Percentiles rank a stretch among this genome's conserved stretches.
These are phyloP conservation scores for Leptographium radiaticola DNA, from an alignment of 2,329 filamentous ascomycete species.

Conservation along the genomic window DNA sequence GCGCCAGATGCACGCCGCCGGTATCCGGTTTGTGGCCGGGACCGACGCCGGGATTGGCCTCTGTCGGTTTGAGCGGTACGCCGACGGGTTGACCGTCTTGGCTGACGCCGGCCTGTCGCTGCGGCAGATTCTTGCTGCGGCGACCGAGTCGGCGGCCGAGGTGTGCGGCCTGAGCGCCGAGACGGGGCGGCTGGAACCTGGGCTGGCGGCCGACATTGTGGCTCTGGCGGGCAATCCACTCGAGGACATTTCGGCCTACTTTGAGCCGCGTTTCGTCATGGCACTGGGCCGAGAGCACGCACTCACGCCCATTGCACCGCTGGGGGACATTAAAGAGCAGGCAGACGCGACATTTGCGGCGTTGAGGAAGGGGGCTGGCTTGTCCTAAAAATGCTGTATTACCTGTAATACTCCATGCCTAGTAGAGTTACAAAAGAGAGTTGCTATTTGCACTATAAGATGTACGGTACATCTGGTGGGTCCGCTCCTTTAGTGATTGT, in stretches of 20 bases:
- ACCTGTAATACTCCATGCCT: too few relatives aligned
- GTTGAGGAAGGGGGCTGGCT: constrained; percentile 3
- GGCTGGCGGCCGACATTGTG: constrained; percentile 6
- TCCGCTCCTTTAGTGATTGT: too few relatives aligned
- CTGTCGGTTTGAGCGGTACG: constrained; percentile 9
- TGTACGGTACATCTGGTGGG: too few relatives aligned
- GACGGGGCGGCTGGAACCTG: constrained; percentile 6
- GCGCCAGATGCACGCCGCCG: constrained; percentile 4
- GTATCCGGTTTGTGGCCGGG: constrained; percentile 5
- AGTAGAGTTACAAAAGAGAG: too few relatives aligned
- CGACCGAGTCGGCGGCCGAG: constrained; percentile 5
- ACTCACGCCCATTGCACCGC: not conserved
- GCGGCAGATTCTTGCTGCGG: constrained; percentile 5
- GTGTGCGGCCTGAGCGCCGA: constrained; percentile 5
- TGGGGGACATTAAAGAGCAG: constrained; percentile 5
- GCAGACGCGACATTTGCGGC: constrained; percentile 3
- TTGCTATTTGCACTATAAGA: too few relatives aligned
- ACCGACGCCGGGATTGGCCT: constrained; percentile 7
- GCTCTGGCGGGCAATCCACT: constrained; percentile 7
- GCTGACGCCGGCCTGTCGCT: constrained; percentile 7
- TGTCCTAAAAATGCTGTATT: too few relatives aligned
- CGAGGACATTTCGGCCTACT: constrained; percentile 2
- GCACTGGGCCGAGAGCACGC: constrained; percentile 2
- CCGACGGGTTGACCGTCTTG: constrained; percentile 6
- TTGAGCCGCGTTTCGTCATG: constrained; percentile 5